A percentile compares a stretch with the other conserved stretches of the same genome.
These are phyloP conservation scores for Aspergillus sclerotioniger DNA, from an alignment of 495 filamentous ascomycete genomes.

Conservation along the genomic window DNA sequence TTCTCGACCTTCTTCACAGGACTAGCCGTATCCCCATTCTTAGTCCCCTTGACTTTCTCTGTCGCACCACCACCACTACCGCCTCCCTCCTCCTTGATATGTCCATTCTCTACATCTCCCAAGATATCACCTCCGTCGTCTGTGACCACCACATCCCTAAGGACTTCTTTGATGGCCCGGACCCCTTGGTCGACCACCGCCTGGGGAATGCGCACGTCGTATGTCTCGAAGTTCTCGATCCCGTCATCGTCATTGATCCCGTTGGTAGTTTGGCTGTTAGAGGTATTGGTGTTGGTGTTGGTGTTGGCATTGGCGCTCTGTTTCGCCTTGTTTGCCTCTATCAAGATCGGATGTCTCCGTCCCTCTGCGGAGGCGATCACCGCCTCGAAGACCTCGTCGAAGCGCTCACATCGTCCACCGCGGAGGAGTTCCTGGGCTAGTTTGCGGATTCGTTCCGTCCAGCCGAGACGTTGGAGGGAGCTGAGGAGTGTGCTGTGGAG, in stretches of 20 bases:
- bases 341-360: conserved; percentile 30
- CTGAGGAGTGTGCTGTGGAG: conserved; percentile 42
- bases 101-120: conserved; percentile 29
- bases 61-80: conserved; percentile 1
- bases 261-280: too few species aligned
- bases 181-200: conserved; percentile 46
- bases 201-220: conserved; percentile 43
- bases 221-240: conserved; percentile 34
- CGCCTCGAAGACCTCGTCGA: conserved; percentile 47
- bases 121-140: conserved; percentile 19
- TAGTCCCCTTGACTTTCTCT: conserved; percentile 8
- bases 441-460: conserved; percentile 43
- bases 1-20: conserved; percentile 29
- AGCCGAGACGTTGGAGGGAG: conserved; percentile 41
- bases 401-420: conserved; percentile 46
- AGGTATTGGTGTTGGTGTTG: conserved; percentile 16
- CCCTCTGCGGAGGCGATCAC: conserved; percentile 45
- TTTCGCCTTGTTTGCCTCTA: too few species aligned
- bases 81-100: not conserved
- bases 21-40: conserved; percentile 24
- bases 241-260: conserved; percentile 22
- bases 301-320: conserved; percentile 12
- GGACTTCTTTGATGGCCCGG: conserved; percentile 44
- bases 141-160: conserved; percentile 49
- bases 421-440: conserved; percentile 45